Evolutionary conservation across 441 rosid genomes (phyloP).

Genomic region (Erysimum pusillum): DNA sequence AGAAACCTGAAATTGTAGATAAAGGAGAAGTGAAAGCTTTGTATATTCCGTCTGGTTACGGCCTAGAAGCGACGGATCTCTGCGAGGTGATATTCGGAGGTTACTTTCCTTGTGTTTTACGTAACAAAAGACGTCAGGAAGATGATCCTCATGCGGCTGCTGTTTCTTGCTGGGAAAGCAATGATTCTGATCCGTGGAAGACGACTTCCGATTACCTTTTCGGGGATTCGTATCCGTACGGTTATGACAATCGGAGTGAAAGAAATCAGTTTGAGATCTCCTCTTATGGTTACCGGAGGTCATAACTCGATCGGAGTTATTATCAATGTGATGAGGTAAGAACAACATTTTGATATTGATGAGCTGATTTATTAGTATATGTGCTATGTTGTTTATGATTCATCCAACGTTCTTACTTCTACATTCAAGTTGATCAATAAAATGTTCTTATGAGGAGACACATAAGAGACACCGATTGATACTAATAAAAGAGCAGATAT

Average conservation of each 20-base stretch:
- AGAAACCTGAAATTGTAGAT: conserved; percentile 23
- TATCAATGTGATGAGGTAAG: conserved; percentile 25
- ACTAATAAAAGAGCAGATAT: too few species aligned
- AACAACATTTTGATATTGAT: conserved; percentile 13
- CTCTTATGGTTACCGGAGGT: conserved; percentile 40
- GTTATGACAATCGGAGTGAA: conserved; percentile 28
- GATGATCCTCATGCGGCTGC: conserved; percentile 29
- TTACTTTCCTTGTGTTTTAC: conserved; percentile 73
- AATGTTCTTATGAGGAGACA: not conserved
- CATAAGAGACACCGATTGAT: too few species aligned
- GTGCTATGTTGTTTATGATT: conserved; percentile 10
- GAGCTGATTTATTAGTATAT: conserved; percentile 18
- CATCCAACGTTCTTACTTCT: conserved; percentile 5
- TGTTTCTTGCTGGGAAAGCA: conserved; percentile 43
- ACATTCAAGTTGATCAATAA: not conserved
- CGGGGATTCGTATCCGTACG: conserved; percentile 69
- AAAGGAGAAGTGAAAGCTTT: conserved; percentile 41
- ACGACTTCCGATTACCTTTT: conserved; percentile 73
- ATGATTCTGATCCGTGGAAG: conserved; percentile 57
- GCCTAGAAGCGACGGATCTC: conserved; percentile 78
- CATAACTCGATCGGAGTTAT: conserved; percentile 13
- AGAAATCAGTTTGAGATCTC: conserved; percentile 47
- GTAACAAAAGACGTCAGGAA: conserved; percentile 47
- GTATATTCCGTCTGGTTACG: conserved; percentile 72
- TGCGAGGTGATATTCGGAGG: conserved; percentile 84